These are phyloP conservation scores for Priceomyces melissophilus DNA, from an alignment of 805 yeast species.

Conservation along the genomic window DNA sequence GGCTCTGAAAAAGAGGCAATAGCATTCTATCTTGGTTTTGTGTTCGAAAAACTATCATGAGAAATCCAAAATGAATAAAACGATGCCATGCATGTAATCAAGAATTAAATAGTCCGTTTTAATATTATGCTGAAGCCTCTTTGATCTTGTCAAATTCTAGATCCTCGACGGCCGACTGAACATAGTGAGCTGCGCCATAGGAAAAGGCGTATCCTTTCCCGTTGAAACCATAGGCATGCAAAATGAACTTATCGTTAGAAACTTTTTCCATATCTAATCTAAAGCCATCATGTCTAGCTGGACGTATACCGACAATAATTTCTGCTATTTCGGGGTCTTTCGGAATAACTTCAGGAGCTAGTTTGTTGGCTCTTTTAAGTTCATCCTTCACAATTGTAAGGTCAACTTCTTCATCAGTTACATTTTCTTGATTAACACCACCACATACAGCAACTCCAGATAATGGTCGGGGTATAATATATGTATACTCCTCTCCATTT, in stretches of 20 bases:
- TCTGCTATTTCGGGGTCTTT: constrained; percentile 4
- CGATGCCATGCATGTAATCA: neutral
- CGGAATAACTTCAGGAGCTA: constrained; percentile 5
- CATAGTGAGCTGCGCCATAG: constrained; percentile 1
- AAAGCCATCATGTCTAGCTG: constrained; percentile 1
- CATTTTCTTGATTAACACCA: constrained; percentile 8
- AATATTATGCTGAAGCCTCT: neutral
- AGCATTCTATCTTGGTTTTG: constrained; percentile 82
- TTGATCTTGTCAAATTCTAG: neutral
- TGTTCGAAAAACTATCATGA: constrained; percentile 57
- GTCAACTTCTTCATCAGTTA: neutral
- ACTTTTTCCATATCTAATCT: constrained; percentile 1
- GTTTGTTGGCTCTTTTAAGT: constrained; percentile 4
- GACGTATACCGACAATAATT: neutral
- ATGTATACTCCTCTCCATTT: constrained; percentile 12
- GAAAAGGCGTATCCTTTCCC: constrained; percentile 1
- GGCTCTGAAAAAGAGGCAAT: constrained; percentile 89
- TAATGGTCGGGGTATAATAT: constrained; percentile 13
- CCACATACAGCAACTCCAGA: constrained; percentile 13
- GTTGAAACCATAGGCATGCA: constrained; percentile 4
- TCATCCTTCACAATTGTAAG: constrained; percentile 3
- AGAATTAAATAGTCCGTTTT: neutral
- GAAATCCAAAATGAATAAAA: neutral
- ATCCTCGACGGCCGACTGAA: neutral
- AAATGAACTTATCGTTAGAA: neutral